Base-by-base conservation (phyloP, 2,329 filamentous ascomycete genomes). In the Rhynchosporium agropyri region DNA sequence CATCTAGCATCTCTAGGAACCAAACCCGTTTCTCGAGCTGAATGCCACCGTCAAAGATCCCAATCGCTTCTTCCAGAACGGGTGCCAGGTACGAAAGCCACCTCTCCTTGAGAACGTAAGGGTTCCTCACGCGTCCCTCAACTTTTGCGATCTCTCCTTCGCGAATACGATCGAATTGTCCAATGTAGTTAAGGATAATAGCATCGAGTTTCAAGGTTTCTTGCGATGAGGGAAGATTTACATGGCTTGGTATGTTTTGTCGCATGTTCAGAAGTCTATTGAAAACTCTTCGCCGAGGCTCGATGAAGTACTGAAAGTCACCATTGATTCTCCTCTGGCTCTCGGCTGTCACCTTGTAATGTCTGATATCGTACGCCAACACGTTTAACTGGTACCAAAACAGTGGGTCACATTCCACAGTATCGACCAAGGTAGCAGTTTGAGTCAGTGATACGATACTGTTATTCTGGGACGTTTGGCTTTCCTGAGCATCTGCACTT, bases 321-420 rank as follows among this genome's bases (percentile, higher is more conserved):
- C 26, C 40, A 4, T 40, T 36, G 6, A 54, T 40, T 54, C 36
- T 54, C 7, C 28, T 28, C 5, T n/a, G 36, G 20, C 50, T 54
- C 50, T 54, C 50, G n/a, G 38, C 26, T 5, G 50, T 54, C 50
- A 40, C 9, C 13, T 40, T 36, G 36, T 26, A 40, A 12, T 54
- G 50, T 54, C 50, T 54, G 50, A 54, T 40, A 13, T 54, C 50
- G 29, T 54, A 54, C n/a, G 20, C 36, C 50, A 54, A 26, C 7
- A 54, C 20, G 26, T 42, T 54, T 12, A 36, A 20, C 38, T 40
- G n/a, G 33, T 40, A 36, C 50, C 36, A 54, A 40, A 7, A 20
- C 10, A 40, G 6, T 33, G 38, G 36, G 33, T 54, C 50, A 20
- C 20, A 1, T 9, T n/a, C 8, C 15, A 40, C 31, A 28, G 1